Percentiles rank a stretch among this genome's conserved stretches.
Evolutionary conservation across 2,329 filamentous ascomycete species (phyloP).

Genomic region (Lecanicillium sp.): DNA sequence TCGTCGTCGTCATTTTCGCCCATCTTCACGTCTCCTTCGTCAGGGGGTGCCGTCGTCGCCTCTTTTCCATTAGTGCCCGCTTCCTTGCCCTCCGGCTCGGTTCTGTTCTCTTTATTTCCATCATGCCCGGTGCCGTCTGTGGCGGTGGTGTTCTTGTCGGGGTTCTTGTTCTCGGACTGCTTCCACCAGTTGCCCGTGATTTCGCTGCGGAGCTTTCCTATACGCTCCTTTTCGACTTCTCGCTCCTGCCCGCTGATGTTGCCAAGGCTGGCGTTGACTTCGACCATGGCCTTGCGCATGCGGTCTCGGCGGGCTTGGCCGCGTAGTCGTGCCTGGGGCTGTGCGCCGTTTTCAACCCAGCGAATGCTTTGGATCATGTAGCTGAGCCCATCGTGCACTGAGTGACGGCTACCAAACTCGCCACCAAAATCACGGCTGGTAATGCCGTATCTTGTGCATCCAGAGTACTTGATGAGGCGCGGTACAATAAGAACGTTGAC

Average conservation of each 20-base stretch:
- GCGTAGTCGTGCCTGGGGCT: constrained; percentile 48
- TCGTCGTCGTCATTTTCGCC: constrained; percentile 19
- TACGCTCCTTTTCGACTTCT: constrained; percentile 22
- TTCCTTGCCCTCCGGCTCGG: constrained; percentile 16
- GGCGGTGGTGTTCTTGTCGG: constrained; percentile 16
- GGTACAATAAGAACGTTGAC: constrained; percentile 83
- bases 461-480: constrained; percentile 67
- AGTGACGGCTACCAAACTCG: constrained; percentile 35
- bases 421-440: constrained; percentile 73
- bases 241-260: constrained; percentile 25
- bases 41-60: constrained; percentile 4
- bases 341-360: constrained; percentile 75
- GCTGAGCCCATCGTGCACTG: constrained; percentile 75
- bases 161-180: constrained; percentile 23
- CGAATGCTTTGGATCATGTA: constrained; percentile 77
- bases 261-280: constrained; percentile 36
- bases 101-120: constrained; percentile 44
- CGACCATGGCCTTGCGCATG: constrained; percentile 50
- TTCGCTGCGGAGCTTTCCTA: constrained; percentile 23
- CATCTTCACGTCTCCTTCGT: constrained; percentile 29
- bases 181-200: constrained; percentile 31
- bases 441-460: constrained; percentile 72
- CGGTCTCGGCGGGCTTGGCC: constrained; percentile 51
- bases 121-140: constrained; percentile 27
- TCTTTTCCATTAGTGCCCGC: constrained; percentile 12